Evolutionary conservation across 257 asterid genomes (phyloP).

Genomic region (Solanum commersonii): DNA sequence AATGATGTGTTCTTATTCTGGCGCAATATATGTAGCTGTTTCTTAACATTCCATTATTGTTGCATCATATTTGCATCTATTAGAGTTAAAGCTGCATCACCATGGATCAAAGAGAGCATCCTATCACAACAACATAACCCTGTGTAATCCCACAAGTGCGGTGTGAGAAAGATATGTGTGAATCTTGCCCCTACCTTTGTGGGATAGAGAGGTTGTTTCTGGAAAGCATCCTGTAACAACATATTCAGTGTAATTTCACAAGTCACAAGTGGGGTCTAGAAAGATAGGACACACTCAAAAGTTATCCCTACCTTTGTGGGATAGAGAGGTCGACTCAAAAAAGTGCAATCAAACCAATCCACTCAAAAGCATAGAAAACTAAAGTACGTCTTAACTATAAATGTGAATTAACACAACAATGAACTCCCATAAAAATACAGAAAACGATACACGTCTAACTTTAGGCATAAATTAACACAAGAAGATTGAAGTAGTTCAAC

Average conservation of each 20-base stretch:
- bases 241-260: neutral
- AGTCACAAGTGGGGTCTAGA: neutral
- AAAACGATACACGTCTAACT: neutral
- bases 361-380: neutral
- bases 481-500: neutral
- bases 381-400: neutral
- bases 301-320: neutral
- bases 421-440: neutral
- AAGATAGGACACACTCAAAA: fast-evolving
- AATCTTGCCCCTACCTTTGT: neutral
- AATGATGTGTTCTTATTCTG: neutral
- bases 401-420: neutral
- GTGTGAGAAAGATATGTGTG: too few species aligned
- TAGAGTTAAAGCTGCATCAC: neutral
- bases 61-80: neutral
- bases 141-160: neutral
- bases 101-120: neutral
- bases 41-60: neutral
- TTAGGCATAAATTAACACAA: neutral
- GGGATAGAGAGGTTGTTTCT: neutral
- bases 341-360: neutral
- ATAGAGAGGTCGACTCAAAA: neutral
- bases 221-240: neutral
- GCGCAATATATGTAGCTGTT: neutral
- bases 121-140: neutral